A percentile compares a stretch with the other conserved stretches of the same genome.
Conservation (phyloP, 345 rosid species). For the Brassica rapa region DNA sequence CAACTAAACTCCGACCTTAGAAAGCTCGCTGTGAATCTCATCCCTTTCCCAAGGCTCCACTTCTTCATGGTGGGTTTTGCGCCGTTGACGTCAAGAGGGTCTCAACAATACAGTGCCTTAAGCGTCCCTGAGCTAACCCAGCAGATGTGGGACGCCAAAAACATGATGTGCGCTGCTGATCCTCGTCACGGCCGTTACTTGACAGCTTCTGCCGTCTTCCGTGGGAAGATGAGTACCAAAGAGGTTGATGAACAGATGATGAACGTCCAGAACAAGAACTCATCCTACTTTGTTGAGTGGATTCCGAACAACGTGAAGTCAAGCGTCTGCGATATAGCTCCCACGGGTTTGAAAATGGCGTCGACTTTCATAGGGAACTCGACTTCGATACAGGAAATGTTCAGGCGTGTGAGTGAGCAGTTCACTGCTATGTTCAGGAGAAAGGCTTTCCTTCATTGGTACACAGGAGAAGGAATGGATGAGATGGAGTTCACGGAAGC, state of each 20-base stretch:
- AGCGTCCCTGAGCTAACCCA: constrained; percentile 47
- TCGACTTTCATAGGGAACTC: constrained; percentile 36
- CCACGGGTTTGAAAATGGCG: constrained; percentile 35
- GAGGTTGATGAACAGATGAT: constrained; percentile 25
- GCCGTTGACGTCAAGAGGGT: constrained; percentile 46
- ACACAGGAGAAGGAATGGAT: constrained; percentile 44
- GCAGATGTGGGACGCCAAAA: constrained; percentile 48
- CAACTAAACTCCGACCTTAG: constrained; percentile 48
- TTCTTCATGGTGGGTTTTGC: constrained; percentile 51
- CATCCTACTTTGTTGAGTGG: constrained; percentile 39
- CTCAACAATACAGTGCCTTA: constrained; percentile 43
- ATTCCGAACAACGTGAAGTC: constrained; percentile 40
- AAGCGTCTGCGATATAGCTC: constrained; percentile 39
- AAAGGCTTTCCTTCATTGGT: constrained; percentile 41
- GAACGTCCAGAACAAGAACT: constrained; percentile 39
- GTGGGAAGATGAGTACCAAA: constrained; percentile 46
- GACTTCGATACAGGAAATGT: constrained; percentile 40
- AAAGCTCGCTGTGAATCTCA: constrained; percentile 45
- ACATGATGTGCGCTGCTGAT: constrained; percentile 53
- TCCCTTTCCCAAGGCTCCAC: constrained; percentile 48
- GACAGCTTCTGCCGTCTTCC: constrained; percentile 46
- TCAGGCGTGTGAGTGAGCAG: constrained; percentile 41
- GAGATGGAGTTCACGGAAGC: constrained; percentile 42
- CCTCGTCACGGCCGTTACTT: constrained; percentile 48
- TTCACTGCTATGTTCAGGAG: constrained; percentile 43